Evolutionary conservation across 306 rosid genomes (phyloP), one percentile per base, ranked within the genome.

Genomic region (Trichosanthes truncata): DNA sequence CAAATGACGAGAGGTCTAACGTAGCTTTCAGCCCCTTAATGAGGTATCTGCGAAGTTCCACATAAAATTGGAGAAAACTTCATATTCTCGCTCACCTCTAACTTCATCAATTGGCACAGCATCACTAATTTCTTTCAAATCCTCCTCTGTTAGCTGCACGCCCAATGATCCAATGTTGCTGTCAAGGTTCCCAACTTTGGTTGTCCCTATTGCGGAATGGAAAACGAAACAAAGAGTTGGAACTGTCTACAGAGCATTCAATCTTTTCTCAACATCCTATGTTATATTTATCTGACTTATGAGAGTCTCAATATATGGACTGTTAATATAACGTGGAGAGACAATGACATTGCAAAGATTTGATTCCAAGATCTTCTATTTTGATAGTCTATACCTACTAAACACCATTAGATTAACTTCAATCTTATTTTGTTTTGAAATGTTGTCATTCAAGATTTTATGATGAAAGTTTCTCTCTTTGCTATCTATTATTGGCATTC

Each of bases 11-110:
- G 6, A 66, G 41, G 48, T 66, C 74, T 35, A 3, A 36, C 25
- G 8, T 17, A 8, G 48, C 6, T 18, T 66, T 66, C 49, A 66
- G 41, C 26, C 10, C 86, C 80, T 91, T 23, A 83, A 56, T 6
- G 92, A 88, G 41, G 90, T 86, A 79, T 84, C 84, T 79, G 92
- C 89, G 81, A 79, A 82, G 69, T 82, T 73, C 92, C 94, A 88
- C 57, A 4, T 26, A 20, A 62, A 79, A 21, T 79, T 71, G 13
- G 40, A 55, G 18, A 86, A 73, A 45, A 31, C n/a, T 43, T 20
- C 87, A 51, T 9, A 88, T 33, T 87, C 89, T 84, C 85, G 81
- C 45, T 82, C 59, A 7, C 92, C 94, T 1, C 83, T 82, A 71
- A 90, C 80, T 78, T 90, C 91, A 78, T 76, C 59, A 49, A 80